Base-by-base conservation (phyloP, 371 early-diverging fungal genomes). In the Parasitella parasitica region DNA sequence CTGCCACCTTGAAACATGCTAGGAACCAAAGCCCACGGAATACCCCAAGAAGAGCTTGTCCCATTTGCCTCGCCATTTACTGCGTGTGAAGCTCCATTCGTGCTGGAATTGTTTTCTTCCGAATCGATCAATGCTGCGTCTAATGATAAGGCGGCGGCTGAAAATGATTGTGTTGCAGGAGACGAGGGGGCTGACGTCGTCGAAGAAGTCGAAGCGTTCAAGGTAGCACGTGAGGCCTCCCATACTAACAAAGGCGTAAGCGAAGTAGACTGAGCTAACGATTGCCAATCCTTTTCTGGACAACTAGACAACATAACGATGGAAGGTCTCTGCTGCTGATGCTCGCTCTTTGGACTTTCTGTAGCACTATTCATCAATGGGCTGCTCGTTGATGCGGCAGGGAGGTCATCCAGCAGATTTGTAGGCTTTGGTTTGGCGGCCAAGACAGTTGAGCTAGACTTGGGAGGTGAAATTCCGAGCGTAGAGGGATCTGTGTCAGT, bases 1-100 rank as follows among this genome's bases (percentile, higher is more conserved):
- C 30, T 61, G 0, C 55, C 60, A 11, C 53, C 55, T 54, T 61
- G 62, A 46, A 70, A 70, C 73, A 75, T 75, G 43, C 69, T 67
- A 12, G 61, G 81, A 3, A 81, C 77, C 16, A 78, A 59, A 11
- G 73, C 71, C 81, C 81, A 81, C 22, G 81, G 81, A 30, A 81
- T 78, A 32, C 81, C 81, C 81, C 81, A 80, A 1, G 77, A 60
- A 13, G 60, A 34, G 22, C 20, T 54, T 53, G 53, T 53, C 8
- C 30, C 22, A 16, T 37, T 27, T 12, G 20, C 26, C 16, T 1
- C 8, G 16, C 27, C 39, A 52, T 27, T 39, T 3, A n/a, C 50
- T 26, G 39, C 11, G 16, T 28, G 11, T 5, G 46, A 26, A 22
- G 15, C n/a, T 8, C 32, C 9, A 30, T n/a, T 28, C 1, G 12